phyloP scores from a whole-genome alignment of 106 monocot species.

The Dioscorea dumetorum region DNA sequence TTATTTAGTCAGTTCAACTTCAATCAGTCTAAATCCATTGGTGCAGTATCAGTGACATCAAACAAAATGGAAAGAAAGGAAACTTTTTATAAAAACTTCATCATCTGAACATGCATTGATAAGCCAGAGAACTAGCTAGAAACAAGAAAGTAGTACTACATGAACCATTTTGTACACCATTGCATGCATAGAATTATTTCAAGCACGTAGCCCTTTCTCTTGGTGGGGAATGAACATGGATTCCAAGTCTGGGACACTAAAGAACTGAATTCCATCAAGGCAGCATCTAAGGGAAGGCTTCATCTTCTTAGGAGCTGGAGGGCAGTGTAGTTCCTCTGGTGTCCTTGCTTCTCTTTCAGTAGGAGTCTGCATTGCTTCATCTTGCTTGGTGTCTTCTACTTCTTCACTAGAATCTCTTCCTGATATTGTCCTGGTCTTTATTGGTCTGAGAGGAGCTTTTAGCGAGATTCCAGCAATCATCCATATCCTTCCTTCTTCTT shows the following conservation, averaged over 20 bases:
- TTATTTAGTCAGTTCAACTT: background rate
- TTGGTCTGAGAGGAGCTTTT: conserved; percentile 15
- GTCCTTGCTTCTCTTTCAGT: conserved; percentile 3
- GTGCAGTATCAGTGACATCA: background rate
- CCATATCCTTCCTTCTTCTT: conserved; percentile 12
- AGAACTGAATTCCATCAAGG: conserved; percentile 14
- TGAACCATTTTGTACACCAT: background rate
- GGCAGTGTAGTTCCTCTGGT: conserved; percentile 11
- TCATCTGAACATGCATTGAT: background rate
- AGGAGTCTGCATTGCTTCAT: background rate
- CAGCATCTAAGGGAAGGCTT: conserved; percentile 14
- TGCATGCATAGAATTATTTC: background rate
- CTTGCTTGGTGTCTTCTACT: background rate
- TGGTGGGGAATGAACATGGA: conserved; percentile 12
- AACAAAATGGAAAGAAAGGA: background rate
- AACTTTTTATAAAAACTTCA: background rate
- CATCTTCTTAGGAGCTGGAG: conserved; percentile 28
- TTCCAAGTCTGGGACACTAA: conserved; percentile 22
- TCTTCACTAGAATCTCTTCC: background rate
- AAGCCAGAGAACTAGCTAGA: background rate
- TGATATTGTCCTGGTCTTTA: conserved; percentile 10
- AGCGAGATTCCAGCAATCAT: conserved; percentile 18
- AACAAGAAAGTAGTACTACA: background rate
- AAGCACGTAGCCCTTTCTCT: background rate
- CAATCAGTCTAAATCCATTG: background rate